A percentile compares a stretch with the other conserved stretches of the same genome.
These are phyloP conservation scores for Tylopilus sp. DNA, from an alignment of 768 basidiomycete genomes.

Conservation along the genomic window DNA sequence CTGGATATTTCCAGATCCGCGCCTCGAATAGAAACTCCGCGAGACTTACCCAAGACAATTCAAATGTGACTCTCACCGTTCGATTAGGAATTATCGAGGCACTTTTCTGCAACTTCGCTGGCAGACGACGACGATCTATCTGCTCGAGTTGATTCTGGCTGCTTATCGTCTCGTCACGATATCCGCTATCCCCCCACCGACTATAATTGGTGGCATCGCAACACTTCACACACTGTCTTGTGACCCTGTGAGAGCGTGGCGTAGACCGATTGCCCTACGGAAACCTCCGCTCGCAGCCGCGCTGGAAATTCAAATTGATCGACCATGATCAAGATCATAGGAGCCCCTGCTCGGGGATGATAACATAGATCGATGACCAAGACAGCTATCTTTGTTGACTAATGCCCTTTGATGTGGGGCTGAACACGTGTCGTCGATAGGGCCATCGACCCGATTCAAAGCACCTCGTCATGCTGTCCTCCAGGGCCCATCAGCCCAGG, in stretches of 20 bases:
- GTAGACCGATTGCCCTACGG: conserved; percentile 3
- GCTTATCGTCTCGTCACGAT: background rate
- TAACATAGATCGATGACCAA: background rate
- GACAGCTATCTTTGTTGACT: too few species aligned
- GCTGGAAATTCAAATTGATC: conserved; percentile 7
- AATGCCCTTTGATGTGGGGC: too few species aligned
- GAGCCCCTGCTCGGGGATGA: background rate
- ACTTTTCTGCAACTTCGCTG: background rate
- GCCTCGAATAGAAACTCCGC: background rate
- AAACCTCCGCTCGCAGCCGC: background rate
- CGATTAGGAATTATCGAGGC: background rate
- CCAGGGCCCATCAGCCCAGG: too few species aligned
- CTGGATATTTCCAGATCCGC: conserved; percentile 23
- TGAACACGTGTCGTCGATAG: too few species aligned
- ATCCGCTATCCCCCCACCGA: conserved; percentile 1
- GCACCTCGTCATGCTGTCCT: too few species aligned
- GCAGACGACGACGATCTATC: too few species aligned
- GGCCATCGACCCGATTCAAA: background rate
- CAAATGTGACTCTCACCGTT: background rate
- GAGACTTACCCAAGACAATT: background rate
- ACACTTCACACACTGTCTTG: background rate
- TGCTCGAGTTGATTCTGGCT: too few species aligned
- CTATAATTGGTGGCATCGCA: background rate
- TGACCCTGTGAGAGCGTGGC: conserved; percentile 1
- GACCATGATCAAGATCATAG: background rate